A percentile compares a stretch with the other conserved stretches of the same genome.
Evolutionary conservation across 208 protist species (phyloP).

Genomic region (Leishmania lainsoni): DNA sequence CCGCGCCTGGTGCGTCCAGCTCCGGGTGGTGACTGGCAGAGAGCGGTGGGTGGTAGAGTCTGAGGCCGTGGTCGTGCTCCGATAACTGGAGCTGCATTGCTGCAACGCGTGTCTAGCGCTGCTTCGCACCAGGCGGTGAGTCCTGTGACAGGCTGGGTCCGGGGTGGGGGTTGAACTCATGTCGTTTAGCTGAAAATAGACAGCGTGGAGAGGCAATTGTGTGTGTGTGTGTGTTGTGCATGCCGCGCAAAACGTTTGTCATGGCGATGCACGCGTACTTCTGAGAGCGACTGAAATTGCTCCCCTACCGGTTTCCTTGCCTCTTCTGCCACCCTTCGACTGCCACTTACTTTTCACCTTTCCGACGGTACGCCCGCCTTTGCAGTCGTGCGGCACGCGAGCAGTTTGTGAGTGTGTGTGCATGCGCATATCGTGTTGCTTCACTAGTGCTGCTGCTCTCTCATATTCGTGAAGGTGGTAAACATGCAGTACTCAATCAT

Average conservation of each 20-base stretch:
- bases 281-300: no score
- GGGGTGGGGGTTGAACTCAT: not conserved
- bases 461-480: not conserved
- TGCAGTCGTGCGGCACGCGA: not conserved
- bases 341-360: no score
- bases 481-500: constrained; percentile 73
- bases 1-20: no score
- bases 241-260: not conserved
- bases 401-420: not conserved
- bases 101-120: not conserved
- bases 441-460: not conserved
- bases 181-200: not conserved
- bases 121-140: not conserved
- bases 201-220: no score
- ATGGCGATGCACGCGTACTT: not conserved
- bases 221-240: not conserved
- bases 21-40: not conserved
- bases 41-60: not conserved
- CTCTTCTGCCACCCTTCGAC: not conserved
- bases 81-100: not conserved
- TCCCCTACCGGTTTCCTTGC: not conserved
- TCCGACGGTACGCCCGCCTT: not conserved
- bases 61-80: not conserved
- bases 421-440: no score
- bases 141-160: not conserved